Percentiles rank a stretch among this genome's conserved stretches.
These are phyloP conservation scores for Phytophthora crassamura DNA, from an alignment of 352 stramenopile species.

Conservation along the genomic window DNA sequence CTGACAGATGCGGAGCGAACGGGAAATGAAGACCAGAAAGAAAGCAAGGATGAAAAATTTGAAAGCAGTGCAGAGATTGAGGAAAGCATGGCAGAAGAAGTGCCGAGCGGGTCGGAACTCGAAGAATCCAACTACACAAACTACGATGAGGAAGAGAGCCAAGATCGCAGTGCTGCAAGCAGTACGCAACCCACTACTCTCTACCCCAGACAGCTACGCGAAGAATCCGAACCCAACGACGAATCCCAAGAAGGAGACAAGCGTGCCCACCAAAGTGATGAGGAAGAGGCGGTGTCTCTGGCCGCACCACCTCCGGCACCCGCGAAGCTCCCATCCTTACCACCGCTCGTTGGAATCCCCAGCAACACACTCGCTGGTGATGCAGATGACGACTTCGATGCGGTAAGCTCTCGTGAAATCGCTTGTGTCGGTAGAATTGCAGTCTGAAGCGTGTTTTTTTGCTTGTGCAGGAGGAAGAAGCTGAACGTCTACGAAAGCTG, in stretches of 20 bases:
- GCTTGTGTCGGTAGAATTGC: not conserved
- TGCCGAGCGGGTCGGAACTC: conserved; percentile 62
- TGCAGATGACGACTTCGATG: conserved; percentile 66
- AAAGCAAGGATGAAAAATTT: conserved; percentile 19
- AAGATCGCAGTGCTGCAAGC: conserved; percentile 14
- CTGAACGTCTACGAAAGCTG: conserved; percentile 61
- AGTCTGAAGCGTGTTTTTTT: conserved; percentile 9
- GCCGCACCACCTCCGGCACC: conserved; percentile 36
- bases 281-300: conserved; percentile 27
- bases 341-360: conserved; percentile 20
- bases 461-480: conserved; percentile 51
- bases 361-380: conserved; percentile 12
- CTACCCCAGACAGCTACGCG: conserved; percentile 1
- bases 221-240: conserved; percentile 20
- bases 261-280: conserved; percentile 11
- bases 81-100: conserved; percentile 60
- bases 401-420: conserved; percentile 32
- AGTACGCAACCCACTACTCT: conserved; percentile 7
- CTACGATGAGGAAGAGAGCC: conserved; percentile 21
- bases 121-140: conserved; percentile 57
- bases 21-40: no score
- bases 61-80: conserved; percentile 50
- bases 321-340: conserved; percentile 29
- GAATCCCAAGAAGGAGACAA: conserved; percentile 35
- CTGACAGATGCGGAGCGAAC: no score